Percentiles rank a stretch among this genome's conserved stretches.
Conservation (phyloP, 2,329 filamentous ascomycete genomes). For the Sarocladium strictum region DNA sequence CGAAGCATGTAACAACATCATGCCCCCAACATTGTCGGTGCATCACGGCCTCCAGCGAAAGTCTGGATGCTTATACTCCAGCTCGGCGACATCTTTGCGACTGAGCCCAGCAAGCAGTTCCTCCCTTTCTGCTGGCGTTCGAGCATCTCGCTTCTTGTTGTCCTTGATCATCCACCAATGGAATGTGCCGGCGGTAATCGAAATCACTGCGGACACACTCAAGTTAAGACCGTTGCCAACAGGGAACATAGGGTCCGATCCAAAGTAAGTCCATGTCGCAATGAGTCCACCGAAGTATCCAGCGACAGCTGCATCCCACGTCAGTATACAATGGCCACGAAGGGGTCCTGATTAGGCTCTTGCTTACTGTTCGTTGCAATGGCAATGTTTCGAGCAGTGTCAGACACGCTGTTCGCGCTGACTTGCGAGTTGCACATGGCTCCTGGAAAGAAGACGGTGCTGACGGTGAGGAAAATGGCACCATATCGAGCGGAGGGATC, state of each 20-base stretch:
- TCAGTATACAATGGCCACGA: background rate
- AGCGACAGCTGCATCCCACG: background rate
- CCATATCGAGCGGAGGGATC: conserved; percentile 24
- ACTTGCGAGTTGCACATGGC: conserved; percentile 62
- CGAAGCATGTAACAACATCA: too few species aligned
- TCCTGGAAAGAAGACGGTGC: conserved; percentile 57
- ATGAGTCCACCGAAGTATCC: conserved; percentile 14
- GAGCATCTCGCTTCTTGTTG: conserved; percentile 12
- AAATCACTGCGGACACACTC: conserved; percentile 9
- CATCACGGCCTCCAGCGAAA: conserved; percentile 15
- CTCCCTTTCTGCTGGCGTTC: conserved; percentile 3
- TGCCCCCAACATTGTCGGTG: too few species aligned
- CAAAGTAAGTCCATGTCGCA: conserved; percentile 15
- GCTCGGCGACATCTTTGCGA: conserved; percentile 6
- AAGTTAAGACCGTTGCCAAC: conserved; percentile 16
- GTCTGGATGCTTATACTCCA: conserved; percentile 16
- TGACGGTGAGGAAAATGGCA: conserved; percentile 63
- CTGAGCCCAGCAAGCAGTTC: conserved; percentile 12
- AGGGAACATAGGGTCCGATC: conserved; percentile 13
- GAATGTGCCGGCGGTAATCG: conserved; percentile 5
- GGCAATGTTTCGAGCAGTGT: conserved; percentile 61
- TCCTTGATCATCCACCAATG: conserved; percentile 15
- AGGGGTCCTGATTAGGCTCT: background rate
- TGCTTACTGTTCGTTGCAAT: conserved; percentile 47
- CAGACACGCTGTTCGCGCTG: conserved; percentile 64